Conservation (phyloP, 345 rosid genomes). For the Linum tenue region DNA sequence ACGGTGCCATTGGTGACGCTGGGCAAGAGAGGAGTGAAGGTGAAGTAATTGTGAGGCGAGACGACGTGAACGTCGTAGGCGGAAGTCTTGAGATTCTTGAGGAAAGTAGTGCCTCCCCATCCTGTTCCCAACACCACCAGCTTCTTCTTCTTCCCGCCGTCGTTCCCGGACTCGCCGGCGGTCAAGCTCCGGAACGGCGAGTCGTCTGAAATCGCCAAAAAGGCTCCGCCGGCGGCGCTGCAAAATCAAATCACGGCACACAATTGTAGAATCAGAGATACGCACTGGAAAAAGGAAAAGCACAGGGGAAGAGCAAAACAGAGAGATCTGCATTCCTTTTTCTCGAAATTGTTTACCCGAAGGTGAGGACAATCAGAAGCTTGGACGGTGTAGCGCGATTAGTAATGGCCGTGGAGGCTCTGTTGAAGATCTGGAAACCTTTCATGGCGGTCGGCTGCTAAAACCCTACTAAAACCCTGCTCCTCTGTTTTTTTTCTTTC, state of each 20-base stretch:
- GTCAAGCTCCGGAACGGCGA: conserved; percentile 14
- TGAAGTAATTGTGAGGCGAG: conserved; percentile 71
- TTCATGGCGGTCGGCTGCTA: conserved; percentile 16
- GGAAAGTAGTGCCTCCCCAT: conserved; percentile 73
- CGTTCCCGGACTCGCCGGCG: conserved; percentile 8
- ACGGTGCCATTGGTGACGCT: conserved; percentile 78
- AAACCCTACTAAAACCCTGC: background rate
- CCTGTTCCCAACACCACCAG: conserved; percentile 79
- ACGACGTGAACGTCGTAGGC: conserved; percentile 57
- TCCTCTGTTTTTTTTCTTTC: background rate
- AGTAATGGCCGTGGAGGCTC: conserved; percentile 30
- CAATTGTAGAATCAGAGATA: background rate
- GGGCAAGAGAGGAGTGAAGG: conserved; percentile 77
- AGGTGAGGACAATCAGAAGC: conserved; percentile 39
- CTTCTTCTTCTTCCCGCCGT: conserved; percentile 40
- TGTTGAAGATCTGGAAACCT: conserved; percentile 29
- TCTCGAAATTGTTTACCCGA: conserved; percentile 27
- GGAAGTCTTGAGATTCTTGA: conserved; percentile 44
- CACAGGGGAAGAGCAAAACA: background rate
- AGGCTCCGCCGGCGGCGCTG: conserved; percentile 14
- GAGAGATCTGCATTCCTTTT: background rate
- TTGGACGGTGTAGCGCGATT: conserved; percentile 39
- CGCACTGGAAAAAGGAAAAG: background rate
- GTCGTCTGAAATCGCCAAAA: conserved; percentile 17
- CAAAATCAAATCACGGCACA: background rate